Percentiles rank a stretch among this genome's conserved stretches.
Evolutionary conservation across 2,329 filamentous ascomycete species (phyloP).

Genomic region (Alternaria gaisen): DNA sequence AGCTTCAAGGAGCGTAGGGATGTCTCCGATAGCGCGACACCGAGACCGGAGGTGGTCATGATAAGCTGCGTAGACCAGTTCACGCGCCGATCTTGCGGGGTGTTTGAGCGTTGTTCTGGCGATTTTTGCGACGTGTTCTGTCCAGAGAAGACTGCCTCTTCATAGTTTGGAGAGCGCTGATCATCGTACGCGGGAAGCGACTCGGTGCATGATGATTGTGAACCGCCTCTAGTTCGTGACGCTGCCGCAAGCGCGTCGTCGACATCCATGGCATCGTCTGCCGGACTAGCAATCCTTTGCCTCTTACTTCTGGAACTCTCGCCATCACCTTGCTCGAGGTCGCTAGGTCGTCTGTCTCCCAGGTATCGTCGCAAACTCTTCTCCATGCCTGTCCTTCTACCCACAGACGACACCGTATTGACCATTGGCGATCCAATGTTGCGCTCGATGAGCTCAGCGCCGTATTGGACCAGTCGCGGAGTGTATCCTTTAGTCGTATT

Average conservation of each 20-base stretch:
- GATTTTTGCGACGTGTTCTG: slow-evolving; percentile 35
- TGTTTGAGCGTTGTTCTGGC: slow-evolving; percentile 27
- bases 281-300: slow-evolving; percentile 54
- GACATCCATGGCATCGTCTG: slow-evolving; percentile 56
- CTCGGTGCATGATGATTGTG: slow-evolving; percentile 74
- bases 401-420: slow-evolving; percentile 84
- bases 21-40: slow-evolving; percentile 89
- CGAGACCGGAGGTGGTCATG: slow-evolving; percentile 88
- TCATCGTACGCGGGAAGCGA: slow-evolving; percentile 86
- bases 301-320: slow-evolving; percentile 50
- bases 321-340: slow-evolving; percentile 58
- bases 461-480: slow-evolving; percentile 82
- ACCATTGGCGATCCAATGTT: slow-evolving; percentile 83
- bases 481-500: slow-evolving; percentile 89
- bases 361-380: slow-evolving; percentile 87
- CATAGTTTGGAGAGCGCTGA: slow-evolving; percentile 76
- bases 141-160: slow-evolving; percentile 60
- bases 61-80: slow-evolving; percentile 85
- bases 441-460: slow-evolving; percentile 89
- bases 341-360: slow-evolving; percentile 59
- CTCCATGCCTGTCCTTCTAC: slow-evolving; percentile 86
- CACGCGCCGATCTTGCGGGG: slow-evolving; percentile 49
- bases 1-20: slow-evolving; percentile 85
- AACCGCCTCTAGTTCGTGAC: slow-evolving; percentile 60
- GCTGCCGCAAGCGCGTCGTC: slow-evolving; percentile 52